Evolutionary conservation across 108 stramenopile genomes (phyloP), one percentile per base, ranked within the genome.

Genomic region (Pseudonitzschia multistriata): DNA sequence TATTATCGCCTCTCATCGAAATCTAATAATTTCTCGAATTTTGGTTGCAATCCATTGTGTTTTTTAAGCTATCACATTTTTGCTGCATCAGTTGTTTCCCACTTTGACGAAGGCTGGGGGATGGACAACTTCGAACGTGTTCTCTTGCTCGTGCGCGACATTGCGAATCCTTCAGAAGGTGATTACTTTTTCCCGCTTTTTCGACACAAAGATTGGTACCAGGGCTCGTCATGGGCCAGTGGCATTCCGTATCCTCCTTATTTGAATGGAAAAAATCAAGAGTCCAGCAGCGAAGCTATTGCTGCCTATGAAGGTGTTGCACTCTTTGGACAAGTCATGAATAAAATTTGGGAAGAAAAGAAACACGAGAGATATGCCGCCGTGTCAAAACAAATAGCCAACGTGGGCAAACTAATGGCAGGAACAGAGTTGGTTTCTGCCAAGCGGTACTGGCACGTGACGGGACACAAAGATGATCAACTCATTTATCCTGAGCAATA

Each of bases 251-350:
- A 72, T 35, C 78, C 91, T 22, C 83, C 88, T 3, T 94, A 88
- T 64, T 82, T 86, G 40, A 95, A 96, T 79, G 97, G 97, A 11
- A 81, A 93, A 25, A 97, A 98, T 61, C 96, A 98, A 79, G 97
- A 97, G 70, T 95, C 93, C 22, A 85, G 83, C 25, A 89, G 88
- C 25, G 97, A 98, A 64, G 94, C 97, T 21, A 93, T 98, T 72
- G 93, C 94, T 25, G 89, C 94, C 1, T 97, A 96, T 63, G 96
- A 98, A 69, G 89, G 82, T 27, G 85, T 97, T 37, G 94, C 95
- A 35, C 77, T 97, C 33, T 98, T 79, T 71, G 96, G 96, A 27
- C 53, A 80, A 61, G 90, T 81, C 27, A 94, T 97, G 87, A 59
- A 53, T 1, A 60, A 70, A 66, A 62, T 66, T 3, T 81, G 71